Evolutionary conservation across 139 green algal genomes (phyloP), one percentile per base, ranked within the genome.

Genomic region (Tetraselmis striata): DNA sequence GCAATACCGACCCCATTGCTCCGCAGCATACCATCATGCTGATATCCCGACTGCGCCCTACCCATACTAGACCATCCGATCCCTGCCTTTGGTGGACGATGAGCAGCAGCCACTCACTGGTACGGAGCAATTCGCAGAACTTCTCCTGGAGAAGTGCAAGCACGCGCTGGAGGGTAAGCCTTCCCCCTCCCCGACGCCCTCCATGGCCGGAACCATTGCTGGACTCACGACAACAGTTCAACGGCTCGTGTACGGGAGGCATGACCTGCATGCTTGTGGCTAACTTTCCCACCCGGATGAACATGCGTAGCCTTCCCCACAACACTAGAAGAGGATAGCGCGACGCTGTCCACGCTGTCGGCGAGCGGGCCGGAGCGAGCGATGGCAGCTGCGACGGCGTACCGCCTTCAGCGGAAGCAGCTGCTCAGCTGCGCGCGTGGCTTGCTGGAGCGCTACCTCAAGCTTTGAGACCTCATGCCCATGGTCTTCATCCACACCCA

Each of bases 341-440:
- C n/a, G 59, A 29, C 84, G 59, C 27, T 87, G 74, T 30, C 11
- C 29, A 23, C 25, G 1, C 59, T 25, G 29, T 23, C 31, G 75
- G 30, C 67, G 26, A 2, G 1, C 0, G 18, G 23, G 30, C 74
- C 67, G 1, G 80, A 88, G 30, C 28, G 29, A 11, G 74, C 85
- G 11, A 45, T 77, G 31, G 80, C 59, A 1, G 87, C 87, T 23
- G 87, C 80, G 1, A 32, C 90, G 23, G 23, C 31, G 29, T 90
- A 90, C 75, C 79, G 87, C 1, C 2, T 90, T 27, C 78, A 88
- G 75, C 83, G 83, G 1, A 86, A 88, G 78, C 74, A 77, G 59
- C 29, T 90, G 78, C 74, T 90, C 18, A 67, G 45, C 45, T 67
- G 45, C 45, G 45, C 45, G 18, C 5, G 45, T 25, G 45, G 45